Evolutionary conservation across 163 green algal genomes (phyloP).

Genomic region (Scenedesmus sp.): DNA sequence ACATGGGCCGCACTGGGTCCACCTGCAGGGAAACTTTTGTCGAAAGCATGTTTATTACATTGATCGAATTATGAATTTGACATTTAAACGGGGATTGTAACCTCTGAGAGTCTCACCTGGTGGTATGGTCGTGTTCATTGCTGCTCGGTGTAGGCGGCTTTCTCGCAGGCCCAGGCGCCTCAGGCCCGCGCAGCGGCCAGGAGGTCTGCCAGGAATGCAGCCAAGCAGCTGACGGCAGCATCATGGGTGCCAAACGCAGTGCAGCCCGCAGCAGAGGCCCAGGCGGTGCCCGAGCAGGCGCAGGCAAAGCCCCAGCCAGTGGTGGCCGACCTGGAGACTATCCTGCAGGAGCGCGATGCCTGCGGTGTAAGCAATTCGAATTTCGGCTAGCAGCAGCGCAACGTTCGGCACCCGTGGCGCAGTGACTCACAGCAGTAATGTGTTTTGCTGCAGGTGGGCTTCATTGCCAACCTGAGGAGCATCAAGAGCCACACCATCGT

Average conservation of each 20-base stretch:
- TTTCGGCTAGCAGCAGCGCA: constrained; percentile 3
- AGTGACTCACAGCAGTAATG: neutral
- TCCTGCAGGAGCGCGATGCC: constrained; percentile 95
- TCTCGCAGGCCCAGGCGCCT: neutral
- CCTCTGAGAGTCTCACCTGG: constrained; percentile 3
- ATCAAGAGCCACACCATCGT: constrained; percentile 93
- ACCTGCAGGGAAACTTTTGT: neutral
- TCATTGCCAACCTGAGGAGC: constrained; percentile 96
- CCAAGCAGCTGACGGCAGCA: neutral
- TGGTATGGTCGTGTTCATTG: constrained; percentile 38
- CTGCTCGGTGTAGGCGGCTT: constrained; percentile 7
- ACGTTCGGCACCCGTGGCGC: neutral
- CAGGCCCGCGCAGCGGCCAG: neutral
- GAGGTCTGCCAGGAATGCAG: neutral
- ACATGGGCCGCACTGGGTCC: neutral
- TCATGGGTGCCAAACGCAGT: constrained; percentile 31
- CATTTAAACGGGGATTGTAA: neutral
- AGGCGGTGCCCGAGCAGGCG: neutral
- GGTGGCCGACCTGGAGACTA: constrained; percentile 87
- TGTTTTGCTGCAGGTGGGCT: constrained; percentile 87
- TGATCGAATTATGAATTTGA: neutral
- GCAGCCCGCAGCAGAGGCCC: constrained; percentile 19
- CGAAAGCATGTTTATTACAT: neutral
- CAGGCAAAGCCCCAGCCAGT: neutral
- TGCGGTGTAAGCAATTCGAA: constrained; percentile 87